Base-by-base conservation (phyloP, 2,329 filamentous ascomycete genomes). In the Onygenales sp. region DNA sequence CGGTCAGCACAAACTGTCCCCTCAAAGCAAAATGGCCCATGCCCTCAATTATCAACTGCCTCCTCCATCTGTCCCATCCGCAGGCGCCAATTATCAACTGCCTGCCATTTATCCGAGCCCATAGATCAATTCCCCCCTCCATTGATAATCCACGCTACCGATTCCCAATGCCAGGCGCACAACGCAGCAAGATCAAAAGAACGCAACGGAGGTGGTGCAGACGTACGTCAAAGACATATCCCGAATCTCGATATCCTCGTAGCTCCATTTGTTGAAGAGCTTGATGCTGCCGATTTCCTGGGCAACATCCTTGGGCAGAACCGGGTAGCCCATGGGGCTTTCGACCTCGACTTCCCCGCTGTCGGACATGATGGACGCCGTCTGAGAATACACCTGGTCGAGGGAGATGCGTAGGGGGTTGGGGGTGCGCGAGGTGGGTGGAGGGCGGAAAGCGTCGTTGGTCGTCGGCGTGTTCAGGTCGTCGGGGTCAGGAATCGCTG, bases 181-280 rank as follows among this genome's bases (percentile, higher is more conserved):
- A 37, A 37, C 8, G 14, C 14, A 6, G 14, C 10, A 49, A 40
- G 4, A 10, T 27, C 46, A 39, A 39, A n/a, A 39, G 17, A 31
- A 4, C n/a, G 37, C 37, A 40, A 47, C 5, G 34, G 33, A 39
- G 9, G 8, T 40, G 45, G 9, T 63, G 65, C 58, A 55, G 67
- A 75, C 88, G 81, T 94, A 98, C 93, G 92, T 97, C 81, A 98
- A 83, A 70, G 93, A 98, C 80, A 98, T 97, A 76, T 98, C 93
- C 77, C 92, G 86, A 78, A 98, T 93, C 84, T 98, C 93, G 73
- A 98, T 92, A 85, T 97, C 88, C 75, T 93, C 93, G 80, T 97
- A 98, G 79, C 79, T 85, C 85, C 91, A 95, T 80, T 94, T 95
- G 86, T 93, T 94, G 85, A 95, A 95, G 69, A 95, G 84, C 86